These are phyloP conservation scores for Chionographis japonica DNA, from an alignment of 106 monocot genomes.

Conservation along the genomic window DNA sequence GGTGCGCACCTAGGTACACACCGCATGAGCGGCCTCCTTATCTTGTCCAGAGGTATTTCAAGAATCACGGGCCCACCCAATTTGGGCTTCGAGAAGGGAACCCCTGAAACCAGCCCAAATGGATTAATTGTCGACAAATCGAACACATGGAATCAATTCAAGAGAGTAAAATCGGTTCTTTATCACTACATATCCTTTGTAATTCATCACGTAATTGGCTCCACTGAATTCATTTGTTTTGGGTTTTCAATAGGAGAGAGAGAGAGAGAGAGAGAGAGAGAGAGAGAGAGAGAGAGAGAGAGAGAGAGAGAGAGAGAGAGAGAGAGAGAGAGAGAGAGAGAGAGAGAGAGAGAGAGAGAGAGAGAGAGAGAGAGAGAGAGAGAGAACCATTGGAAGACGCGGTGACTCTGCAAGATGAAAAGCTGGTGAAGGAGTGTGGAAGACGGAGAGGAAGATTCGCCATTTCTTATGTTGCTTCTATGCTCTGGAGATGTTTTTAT, in stretches of 20 bases:
- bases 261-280: not conserved
- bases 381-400: constrained; percentile 15
- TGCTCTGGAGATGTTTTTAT: too few relatives aligned
- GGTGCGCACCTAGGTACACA: too few relatives aligned
- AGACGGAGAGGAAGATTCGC: constrained; percentile 13
- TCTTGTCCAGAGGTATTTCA: constrained; percentile 81
- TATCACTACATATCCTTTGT: too few relatives aligned
- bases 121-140: not conserved
- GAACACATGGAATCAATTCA: not conserved
- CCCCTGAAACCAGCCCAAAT: constrained; percentile 27
- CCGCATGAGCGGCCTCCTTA: constrained; percentile 77
- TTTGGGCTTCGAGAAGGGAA: constrained; percentile 67
- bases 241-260: not conserved
- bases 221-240: not conserved
- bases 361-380: not conserved
- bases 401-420: constrained; percentile 1
- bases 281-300: not conserved
- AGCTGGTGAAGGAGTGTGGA: not conserved
- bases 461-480: not conserved
- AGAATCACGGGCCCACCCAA: constrained; percentile 63
- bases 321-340: too few relatives aligned
- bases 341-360: not conserved
- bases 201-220: not conserved
- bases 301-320: too few relatives aligned
- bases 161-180: not conserved